These are phyloP conservation scores for Termitomyces sp. DNA, from an alignment of 768 basidiomycete species.

Conservation along the genomic window DNA sequence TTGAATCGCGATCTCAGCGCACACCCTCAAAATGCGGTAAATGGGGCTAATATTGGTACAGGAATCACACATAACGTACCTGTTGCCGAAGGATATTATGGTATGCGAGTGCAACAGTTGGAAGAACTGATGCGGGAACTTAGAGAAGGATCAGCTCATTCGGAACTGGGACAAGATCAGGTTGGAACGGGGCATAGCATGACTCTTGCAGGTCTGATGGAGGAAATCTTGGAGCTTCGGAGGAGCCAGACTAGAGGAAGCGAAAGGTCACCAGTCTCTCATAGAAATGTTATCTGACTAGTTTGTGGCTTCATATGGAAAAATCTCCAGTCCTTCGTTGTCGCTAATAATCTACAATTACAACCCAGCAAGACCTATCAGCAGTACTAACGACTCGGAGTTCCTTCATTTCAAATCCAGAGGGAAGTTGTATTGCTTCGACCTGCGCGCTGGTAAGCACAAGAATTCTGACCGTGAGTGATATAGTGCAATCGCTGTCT, in stretches of 20 bases:
- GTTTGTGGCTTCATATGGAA: neutral
- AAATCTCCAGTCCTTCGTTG: neutral
- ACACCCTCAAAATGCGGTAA: neutral
- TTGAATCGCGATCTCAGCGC: no score
- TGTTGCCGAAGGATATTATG: neutral
- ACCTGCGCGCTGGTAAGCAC: no score
- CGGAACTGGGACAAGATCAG: neutral
- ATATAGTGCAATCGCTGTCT: no score
- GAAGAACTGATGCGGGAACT: conserved; percentile 5
- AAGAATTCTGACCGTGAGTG: no score
- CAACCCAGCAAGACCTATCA: neutral
- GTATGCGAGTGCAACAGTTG: conserved; percentile 2
- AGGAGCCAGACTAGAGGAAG: neutral
- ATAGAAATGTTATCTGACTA: neutral
- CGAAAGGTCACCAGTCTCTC: neutral
- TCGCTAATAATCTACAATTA: neutral
- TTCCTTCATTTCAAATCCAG: neutral
- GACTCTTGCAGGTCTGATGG: neutral
- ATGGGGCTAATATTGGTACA: no score
- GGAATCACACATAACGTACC: neutral
- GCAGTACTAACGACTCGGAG: neutral
- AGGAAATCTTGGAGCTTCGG: neutral
- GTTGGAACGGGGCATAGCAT: conserved; percentile 3
- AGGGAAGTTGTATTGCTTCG: neutral
- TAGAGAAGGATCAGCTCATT: neutral